Evolutionary conservation across 139 green algal species (phyloP).

Genomic region (Desmodesmus armatus): DNA sequence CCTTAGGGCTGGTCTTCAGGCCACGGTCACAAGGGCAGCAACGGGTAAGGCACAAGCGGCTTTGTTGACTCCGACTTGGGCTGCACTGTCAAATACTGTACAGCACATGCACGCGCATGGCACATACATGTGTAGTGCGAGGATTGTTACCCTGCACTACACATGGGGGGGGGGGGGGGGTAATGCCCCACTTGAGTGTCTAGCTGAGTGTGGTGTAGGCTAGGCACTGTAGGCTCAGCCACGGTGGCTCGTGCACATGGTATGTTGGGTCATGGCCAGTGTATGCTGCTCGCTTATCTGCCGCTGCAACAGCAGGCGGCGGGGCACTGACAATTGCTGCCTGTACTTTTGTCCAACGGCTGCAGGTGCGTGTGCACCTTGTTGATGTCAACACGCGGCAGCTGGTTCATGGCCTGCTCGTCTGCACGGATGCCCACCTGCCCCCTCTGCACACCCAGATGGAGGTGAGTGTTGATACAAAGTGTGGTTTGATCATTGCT

Average conservation of each 20-base stretch:
- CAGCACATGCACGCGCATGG: no score
- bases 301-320: background rate
- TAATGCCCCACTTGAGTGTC: no score
- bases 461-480: slow-evolving; percentile 2
- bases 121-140: no score
- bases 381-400: slow-evolving; percentile 63
- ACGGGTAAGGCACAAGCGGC: background rate
- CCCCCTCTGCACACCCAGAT: slow-evolving; percentile 47
- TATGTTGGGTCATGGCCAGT: no score
- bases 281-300: no score
- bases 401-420: slow-evolving; percentile 71
- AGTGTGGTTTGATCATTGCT: background rate
- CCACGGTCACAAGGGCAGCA: background rate
- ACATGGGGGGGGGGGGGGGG: no score
- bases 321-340: background rate
- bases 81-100: no score
- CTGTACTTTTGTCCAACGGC: no score
- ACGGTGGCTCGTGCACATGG: no score
- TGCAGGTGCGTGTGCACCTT: slow-evolving; percentile 62
- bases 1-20: slow-evolving; percentile 3
- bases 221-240: no score
- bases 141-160: no score
- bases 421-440: slow-evolving; percentile 57
- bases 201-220: background rate
- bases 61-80: no score